A percentile compares a stretch with the other conserved stretches of the same genome.
These are phyloP conservation scores for Aspergillus sp. DNA, from an alignment of 2,329 filamentous ascomycete species.

Conservation along the genomic window DNA sequence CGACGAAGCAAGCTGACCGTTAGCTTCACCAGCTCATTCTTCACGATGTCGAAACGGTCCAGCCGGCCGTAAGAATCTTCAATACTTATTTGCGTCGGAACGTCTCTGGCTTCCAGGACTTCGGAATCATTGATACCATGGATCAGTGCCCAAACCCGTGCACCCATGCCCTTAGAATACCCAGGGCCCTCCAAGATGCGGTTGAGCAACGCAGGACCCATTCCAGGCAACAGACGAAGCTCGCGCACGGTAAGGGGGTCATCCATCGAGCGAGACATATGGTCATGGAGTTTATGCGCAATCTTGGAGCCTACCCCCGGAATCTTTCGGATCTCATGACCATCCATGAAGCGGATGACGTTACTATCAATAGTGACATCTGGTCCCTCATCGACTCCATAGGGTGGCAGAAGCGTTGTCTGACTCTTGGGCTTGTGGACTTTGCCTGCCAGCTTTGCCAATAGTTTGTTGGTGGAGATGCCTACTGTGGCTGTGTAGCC, in stretches of 20 bases:
- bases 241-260: slow-evolving; percentile 57
- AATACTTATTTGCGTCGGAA: slow-evolving; percentile 86
- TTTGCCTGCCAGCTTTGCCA: slow-evolving; percentile 78
- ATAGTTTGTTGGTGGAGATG: slow-evolving; percentile 76
- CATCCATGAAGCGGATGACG: slow-evolving; percentile 64
- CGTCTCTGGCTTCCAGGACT: slow-evolving; percentile 62
- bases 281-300: slow-evolving; percentile 59
- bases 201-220: slow-evolving; percentile 61
- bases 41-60: slow-evolving; percentile 56
- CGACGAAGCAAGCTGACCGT: slow-evolving; percentile 64
- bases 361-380: slow-evolving; percentile 36
- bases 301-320: slow-evolving; percentile 80
- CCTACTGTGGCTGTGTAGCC: slow-evolving; percentile 86
- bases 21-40: slow-evolving; percentile 62
- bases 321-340: slow-evolving; percentile 68
- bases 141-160: slow-evolving; percentile 67
- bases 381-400: slow-evolving; percentile 27
- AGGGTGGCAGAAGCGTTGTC: slow-evolving; percentile 70
- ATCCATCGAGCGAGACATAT: slow-evolving; percentile 42
- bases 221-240: slow-evolving; percentile 55
- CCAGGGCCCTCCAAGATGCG: slow-evolving; percentile 64
- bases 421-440: slow-evolving; percentile 82
- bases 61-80: slow-evolving; percentile 82
- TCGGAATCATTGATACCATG: slow-evolving; percentile 72
- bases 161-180: slow-evolving; percentile 62